Evolutionary conservation across 768 basidiomycete species (phyloP).

Genomic region (Boletus pseudopeckii): DNA sequence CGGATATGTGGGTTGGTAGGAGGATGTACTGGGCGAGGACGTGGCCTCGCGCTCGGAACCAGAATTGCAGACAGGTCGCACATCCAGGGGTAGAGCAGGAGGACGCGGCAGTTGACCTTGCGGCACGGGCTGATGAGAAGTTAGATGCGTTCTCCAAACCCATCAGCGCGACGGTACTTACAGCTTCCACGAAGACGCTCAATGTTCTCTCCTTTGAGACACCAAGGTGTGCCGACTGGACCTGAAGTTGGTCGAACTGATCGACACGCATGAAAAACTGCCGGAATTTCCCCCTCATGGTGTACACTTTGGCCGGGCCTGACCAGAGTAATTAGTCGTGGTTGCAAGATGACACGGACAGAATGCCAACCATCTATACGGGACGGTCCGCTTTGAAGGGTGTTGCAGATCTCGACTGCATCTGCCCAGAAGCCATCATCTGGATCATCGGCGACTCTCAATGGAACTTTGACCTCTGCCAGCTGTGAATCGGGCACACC

Average conservation of each 20-base stretch:
- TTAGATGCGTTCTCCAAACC: conserved; percentile 2
- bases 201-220: conserved; percentile 54
- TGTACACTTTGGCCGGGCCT: conserved; percentile 71
- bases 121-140: conserved; percentile 17
- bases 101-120: conserved; percentile 29
- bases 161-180: conserved; percentile 29
- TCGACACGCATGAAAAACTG: conserved; percentile 66
- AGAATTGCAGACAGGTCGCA: conserved; percentile 9
- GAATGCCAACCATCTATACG: conserved; percentile 61
- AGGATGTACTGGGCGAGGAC: conserved; percentile 1
- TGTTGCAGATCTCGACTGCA: conserved; percentile 55
- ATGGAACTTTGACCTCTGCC: conserved; percentile 62
- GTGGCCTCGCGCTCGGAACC: conserved; percentile 20
- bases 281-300: conserved; percentile 62
- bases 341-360: not conserved
- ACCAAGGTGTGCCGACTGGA: conserved; percentile 53
- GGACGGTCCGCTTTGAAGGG: conserved; percentile 58
- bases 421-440: conserved; percentile 70
- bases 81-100: conserved; percentile 7
- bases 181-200: conserved; percentile 56
- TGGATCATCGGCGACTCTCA: conserved; percentile 44
- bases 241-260: conserved; percentile 47
- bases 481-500: conserved; percentile 54
- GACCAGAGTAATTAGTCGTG: not conserved
- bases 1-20: conserved; percentile 6